phyloP scores from a whole-genome alignment of 768 basidiomycete genomes.

The Phylloporus sp. region DNA sequence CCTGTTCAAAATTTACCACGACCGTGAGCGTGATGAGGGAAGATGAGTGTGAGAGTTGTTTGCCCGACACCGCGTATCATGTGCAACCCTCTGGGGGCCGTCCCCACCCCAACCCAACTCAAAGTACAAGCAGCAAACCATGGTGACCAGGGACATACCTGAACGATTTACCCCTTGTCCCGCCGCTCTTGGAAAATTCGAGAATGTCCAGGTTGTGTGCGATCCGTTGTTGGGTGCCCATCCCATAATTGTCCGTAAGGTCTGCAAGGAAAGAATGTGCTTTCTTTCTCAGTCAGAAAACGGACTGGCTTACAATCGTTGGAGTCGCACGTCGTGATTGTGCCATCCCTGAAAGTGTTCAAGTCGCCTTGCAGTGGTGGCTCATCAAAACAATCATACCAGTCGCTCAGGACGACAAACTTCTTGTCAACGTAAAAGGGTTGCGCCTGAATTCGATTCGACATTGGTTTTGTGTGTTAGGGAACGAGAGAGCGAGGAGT shows the following conservation, averaged over 20 bases:
- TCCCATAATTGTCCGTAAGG: conserved; percentile 88
- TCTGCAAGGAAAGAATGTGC: conserved; percentile 38
- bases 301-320: conserved; percentile 72
- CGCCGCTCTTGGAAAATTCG: conserved; percentile 36
- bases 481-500: neutral
- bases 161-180: conserved; percentile 24
- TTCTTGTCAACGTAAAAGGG: conserved; percentile 53
- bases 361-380: neutral
- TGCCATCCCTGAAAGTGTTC: conserved; percentile 66
- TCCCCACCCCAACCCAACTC: neutral
- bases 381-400: conserved; percentile 45
- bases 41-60: conserved; percentile 5
- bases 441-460: conserved; percentile 8
- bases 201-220: conserved; percentile 63
- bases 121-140: neutral
- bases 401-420: conserved; percentile 87
- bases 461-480: conserved; percentile 6
- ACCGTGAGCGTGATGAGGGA: conserved; percentile 10
- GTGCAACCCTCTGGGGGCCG: neutral
- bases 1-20: conserved; percentile 37
- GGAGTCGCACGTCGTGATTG: conserved; percentile 88
- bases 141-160: conserved; percentile 40
- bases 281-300: neutral
- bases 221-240: conserved; percentile 70
- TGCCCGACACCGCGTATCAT: neutral